Evolutionary conservation across 2,329 filamentous ascomycete species (phyloP).

Genomic region (Fonsecaea erecta): DNA sequence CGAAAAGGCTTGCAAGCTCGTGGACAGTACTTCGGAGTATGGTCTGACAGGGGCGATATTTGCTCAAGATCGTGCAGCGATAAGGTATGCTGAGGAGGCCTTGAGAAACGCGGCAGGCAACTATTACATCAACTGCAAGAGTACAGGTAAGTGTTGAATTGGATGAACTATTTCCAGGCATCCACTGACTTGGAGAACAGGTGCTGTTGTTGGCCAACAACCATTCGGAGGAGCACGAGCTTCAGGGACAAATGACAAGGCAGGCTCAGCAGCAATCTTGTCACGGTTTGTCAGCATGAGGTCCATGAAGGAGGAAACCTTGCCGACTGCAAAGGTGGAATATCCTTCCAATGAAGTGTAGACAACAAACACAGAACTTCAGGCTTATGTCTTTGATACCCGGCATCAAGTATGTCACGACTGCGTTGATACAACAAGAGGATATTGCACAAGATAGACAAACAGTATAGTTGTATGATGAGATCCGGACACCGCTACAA

Average conservation of each 20-base stretch:
- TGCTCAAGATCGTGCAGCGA: conserved; percentile 67
- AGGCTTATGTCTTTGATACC: conserved; percentile 10
- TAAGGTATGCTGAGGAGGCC: conserved; percentile 71
- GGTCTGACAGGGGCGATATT: conserved; percentile 78
- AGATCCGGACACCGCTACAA: neutral
- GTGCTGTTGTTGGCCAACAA: conserved; percentile 56
- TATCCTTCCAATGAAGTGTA: conserved; percentile 60
- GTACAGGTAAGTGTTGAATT: conserved; percentile 49
- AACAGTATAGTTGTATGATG: neutral
- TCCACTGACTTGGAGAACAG: conserved; percentile 17
- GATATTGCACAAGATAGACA: neutral
- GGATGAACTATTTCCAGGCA: neutral
- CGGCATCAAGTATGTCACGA: conserved; percentile 2
- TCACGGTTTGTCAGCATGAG: conserved; percentile 61
- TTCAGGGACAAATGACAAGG: conserved; percentile 63
- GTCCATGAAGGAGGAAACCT: conserved; percentile 62
- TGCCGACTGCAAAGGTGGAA: conserved; percentile 52
- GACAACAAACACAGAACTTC: neutral
- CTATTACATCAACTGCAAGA: conserved; percentile 87
- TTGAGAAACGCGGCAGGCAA: conserved; percentile 77
- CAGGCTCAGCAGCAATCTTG: conserved; percentile 58
- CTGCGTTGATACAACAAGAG: conserved; percentile 15
- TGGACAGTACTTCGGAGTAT: conserved; percentile 76
- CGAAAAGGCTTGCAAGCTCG: conserved; percentile 63
- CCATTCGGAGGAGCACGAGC: conserved; percentile 61